phyloP scores from a whole-genome alignment of 257 asterid genomes.

The Nicotiana tabacum region DNA sequence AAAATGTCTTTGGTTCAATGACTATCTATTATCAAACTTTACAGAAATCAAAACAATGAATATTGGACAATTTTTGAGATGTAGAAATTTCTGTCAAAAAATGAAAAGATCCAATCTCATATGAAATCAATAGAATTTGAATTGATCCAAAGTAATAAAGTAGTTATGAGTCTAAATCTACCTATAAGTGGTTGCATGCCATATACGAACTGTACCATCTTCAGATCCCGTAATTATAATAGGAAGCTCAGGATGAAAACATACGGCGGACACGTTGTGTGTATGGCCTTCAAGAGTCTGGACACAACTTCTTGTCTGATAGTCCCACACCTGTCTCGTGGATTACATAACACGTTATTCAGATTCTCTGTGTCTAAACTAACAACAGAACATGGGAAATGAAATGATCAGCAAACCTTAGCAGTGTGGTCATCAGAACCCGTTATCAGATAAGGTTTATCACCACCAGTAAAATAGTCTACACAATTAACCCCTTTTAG shows the following conservation, averaged over 20 bases:
- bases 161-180: constrained; percentile 19
- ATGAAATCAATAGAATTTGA: neutral
- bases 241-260: constrained; percentile 99
- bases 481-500: constrained; percentile 96
- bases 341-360: constrained; percentile 12
- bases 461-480: constrained; percentile 97
- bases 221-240: constrained; percentile 97
- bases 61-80: neutral
- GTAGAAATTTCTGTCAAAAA: neutral
- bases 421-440: constrained; percentile 99
- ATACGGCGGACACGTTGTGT: constrained; percentile 97
- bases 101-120: neutral
- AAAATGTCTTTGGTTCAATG: neutral
- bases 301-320: constrained; percentile 96
- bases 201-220: constrained; percentile 98
- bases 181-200: constrained; percentile 99
- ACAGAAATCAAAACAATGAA: neutral
- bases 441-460: constrained; percentile 85
- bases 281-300: constrained; percentile 98
- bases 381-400: constrained; percentile 18
- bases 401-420: constrained; percentile 49
- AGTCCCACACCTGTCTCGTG: constrained; percentile 87
- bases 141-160: neutral
- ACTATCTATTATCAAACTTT: neutral
- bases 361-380: constrained; percentile 1